Evolutionary conservation across 805 yeast genomes (phyloP).

Genomic region (Nakazawaea anatomiae): DNA sequence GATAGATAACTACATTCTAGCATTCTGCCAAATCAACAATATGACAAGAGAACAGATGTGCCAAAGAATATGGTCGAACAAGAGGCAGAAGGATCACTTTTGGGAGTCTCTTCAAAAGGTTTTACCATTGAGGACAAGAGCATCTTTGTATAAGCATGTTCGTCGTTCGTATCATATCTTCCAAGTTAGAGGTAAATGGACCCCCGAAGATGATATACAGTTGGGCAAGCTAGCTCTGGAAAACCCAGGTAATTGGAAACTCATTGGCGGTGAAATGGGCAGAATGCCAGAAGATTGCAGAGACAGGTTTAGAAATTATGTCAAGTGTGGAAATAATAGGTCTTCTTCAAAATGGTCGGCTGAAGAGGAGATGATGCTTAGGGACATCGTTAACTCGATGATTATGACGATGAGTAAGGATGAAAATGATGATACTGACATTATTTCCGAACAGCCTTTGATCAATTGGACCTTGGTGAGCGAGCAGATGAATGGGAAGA

Average conservation of each 20-base stretch:
- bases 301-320: slow-evolving; percentile 93
- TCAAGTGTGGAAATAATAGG: slow-evolving; percentile 81
- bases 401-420: slow-evolving; percentile 18
- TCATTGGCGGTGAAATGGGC: slow-evolving; percentile 71
- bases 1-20: slow-evolving; percentile 65
- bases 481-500: slow-evolving; percentile 81
- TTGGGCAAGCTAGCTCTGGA: slow-evolving; percentile 58
- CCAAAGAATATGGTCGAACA: slow-evolving; percentile 82
- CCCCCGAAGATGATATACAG: slow-evolving; percentile 67
- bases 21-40: slow-evolving; percentile 59
- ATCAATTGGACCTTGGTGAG: slow-evolving; percentile 91
- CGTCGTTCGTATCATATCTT: slow-evolving; percentile 85
- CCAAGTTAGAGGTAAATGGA: slow-evolving; percentile 88
- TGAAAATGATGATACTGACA: slow-evolving; percentile 1
- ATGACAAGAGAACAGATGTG: slow-evolving; percentile 67
- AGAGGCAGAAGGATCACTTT: slow-evolving; percentile 78
- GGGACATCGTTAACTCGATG: slow-evolving; percentile 47
- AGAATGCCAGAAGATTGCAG: slow-evolving; percentile 98
- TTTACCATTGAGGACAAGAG: slow-evolving; percentile 79
- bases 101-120: slow-evolving; percentile 83
- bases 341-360: slow-evolving; percentile 74
- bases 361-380: slow-evolving; percentile 62
- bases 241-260: slow-evolving; percentile 83
- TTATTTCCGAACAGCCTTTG: slow-evolving; percentile 25
- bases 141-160: slow-evolving; percentile 89